phyloP scores from a whole-genome alignment of 1,284 basidiomycete genomes.

The Boletellus dicymbophilus region DNA sequence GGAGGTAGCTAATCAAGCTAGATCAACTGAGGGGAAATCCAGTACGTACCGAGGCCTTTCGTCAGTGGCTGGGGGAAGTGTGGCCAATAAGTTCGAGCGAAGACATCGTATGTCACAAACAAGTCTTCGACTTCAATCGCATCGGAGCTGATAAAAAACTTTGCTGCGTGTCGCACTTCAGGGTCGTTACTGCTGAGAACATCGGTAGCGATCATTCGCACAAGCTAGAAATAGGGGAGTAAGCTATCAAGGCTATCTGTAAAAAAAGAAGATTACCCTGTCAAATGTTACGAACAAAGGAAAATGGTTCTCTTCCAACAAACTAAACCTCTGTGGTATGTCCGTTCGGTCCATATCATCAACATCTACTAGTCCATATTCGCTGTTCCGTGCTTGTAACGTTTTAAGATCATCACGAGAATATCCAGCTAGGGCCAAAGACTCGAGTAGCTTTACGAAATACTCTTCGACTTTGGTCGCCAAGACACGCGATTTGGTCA shows the following conservation, averaged over 20 bases:
- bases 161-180: constrained; percentile 2
- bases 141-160: constrained; percentile 13
- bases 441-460: constrained; percentile 53
- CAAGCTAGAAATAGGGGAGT: constrained; percentile 8
- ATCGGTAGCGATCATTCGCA: constrained; percentile 22
- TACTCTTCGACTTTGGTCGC: constrained; percentile 68
- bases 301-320: constrained; percentile 61
- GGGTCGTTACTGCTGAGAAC: constrained; percentile 12
- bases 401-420: constrained; percentile 40
- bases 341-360: constrained; percentile 50
- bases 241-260: not conserved
- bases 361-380: constrained; percentile 43
- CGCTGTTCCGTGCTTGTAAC: constrained; percentile 24
- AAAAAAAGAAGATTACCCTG: constrained; percentile 40
- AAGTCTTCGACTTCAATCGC: constrained; percentile 20
- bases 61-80: constrained; percentile 57
- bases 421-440: constrained; percentile 42
- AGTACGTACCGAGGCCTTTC: constrained; percentile 53
- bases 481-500: constrained; percentile 68
- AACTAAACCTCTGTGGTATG: constrained; percentile 59
- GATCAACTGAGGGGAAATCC: not conserved
- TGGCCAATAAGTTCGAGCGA: constrained; percentile 60
- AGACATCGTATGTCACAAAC: constrained; percentile 51
- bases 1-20: not conserved
- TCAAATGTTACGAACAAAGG: constrained; percentile 73